Evolutionary conservation across 306 rosid species (phyloP).

Genomic region (Hippophae tibetana): DNA sequence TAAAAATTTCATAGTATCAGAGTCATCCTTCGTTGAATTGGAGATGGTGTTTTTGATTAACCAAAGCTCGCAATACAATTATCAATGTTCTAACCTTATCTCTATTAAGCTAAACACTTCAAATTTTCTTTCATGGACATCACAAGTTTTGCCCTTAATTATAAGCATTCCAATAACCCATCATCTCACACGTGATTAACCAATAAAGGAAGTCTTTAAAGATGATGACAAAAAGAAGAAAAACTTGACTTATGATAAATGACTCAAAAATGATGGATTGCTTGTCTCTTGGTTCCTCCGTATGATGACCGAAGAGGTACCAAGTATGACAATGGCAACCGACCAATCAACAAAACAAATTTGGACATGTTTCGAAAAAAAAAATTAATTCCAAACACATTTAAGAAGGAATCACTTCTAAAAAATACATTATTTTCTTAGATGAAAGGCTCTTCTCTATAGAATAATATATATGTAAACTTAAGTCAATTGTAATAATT

Average conservation of each 20-base stretch:
- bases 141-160: background rate
- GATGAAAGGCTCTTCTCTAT: background rate
- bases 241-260: background rate
- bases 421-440: background rate
- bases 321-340: background rate
- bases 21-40: too few relatives aligned
- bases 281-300: conserved; percentile 1
- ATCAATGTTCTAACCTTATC: background rate
- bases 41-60: background rate
- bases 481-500: background rate
- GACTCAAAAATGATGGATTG: conserved; percentile 2
- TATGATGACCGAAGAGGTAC: background rate
- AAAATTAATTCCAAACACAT: background rate
- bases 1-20: too few relatives aligned
- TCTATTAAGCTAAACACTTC: background rate
- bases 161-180: background rate
- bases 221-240: background rate
- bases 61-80: background rate
- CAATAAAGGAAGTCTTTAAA: background rate
- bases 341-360: background rate
- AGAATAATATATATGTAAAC: background rate
- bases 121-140: background rate
- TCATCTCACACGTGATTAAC: background rate
- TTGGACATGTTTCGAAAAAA: background rate
- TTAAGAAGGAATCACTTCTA: background rate